phyloP scores from a whole-genome alignment of 345 rosid genomes.

The Cardiospermum halicacabum region DNA sequence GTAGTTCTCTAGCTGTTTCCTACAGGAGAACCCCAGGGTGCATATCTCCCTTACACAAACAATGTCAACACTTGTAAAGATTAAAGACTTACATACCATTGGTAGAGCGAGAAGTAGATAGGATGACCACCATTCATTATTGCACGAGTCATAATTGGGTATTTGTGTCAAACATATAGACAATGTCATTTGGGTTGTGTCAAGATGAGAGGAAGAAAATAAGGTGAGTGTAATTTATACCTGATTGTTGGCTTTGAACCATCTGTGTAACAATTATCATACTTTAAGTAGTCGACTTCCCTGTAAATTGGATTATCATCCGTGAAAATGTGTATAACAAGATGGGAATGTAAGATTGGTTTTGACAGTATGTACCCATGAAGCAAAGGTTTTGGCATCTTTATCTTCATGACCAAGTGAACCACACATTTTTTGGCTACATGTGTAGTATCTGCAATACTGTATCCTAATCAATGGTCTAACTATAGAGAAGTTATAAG shows the following conservation, averaged over 20 bases:
- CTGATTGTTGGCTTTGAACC: slow-evolving; percentile 62
- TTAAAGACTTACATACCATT: slow-evolving; percentile 47
- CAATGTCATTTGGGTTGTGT: neutral
- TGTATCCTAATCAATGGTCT: neutral
- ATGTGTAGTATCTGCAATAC: slow-evolving; percentile 56
- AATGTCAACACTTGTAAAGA: neutral
- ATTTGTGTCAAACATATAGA: slow-evolving; percentile 29
- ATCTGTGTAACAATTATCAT: slow-evolving; percentile 69
- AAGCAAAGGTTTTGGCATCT: slow-evolving; percentile 86
- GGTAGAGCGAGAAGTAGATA: slow-evolving; percentile 77
- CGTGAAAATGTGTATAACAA: neutral
- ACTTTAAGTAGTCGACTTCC: slow-evolving; percentile 88
- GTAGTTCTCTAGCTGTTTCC: slow-evolving; percentile 98
- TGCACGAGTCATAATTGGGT: slow-evolving; percentile 80
- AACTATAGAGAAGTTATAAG: neutral
- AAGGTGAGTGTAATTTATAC: slow-evolving; percentile 15
- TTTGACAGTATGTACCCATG: slow-evolving; percentile 73
- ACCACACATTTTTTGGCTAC: slow-evolving; percentile 84
- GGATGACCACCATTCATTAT: slow-evolving; percentile 64
- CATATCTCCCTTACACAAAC: slow-evolving; percentile 60
- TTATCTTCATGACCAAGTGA: slow-evolving; percentile 81
- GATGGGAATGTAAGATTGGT: neutral
- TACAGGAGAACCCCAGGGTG: slow-evolving; percentile 72
- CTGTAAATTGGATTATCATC: slow-evolving; percentile 25
- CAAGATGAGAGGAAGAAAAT: neutral